Base-by-base conservation (phyloP, 2,329 filamentous ascomycete species). In the Cladosporium austrohemisphaericum region DNA sequence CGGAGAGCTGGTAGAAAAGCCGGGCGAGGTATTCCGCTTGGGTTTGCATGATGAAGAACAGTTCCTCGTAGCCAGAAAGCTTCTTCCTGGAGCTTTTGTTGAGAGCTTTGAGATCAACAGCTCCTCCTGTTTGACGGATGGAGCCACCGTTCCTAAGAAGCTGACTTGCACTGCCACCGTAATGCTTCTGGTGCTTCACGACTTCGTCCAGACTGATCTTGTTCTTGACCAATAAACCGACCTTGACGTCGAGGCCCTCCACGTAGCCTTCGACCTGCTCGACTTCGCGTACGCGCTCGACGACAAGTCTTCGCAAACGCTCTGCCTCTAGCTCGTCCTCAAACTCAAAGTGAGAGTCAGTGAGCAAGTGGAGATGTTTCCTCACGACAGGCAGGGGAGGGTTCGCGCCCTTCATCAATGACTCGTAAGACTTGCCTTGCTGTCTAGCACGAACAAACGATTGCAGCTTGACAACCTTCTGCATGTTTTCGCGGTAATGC, bases 141-240 rank as follows among this genome's bases (percentile, higher is more conserved):
- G 58, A 56, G 13, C 54, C 61, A 6, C 63, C 63, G 11, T 59
- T 57, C 25, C 64, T 55, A 20, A 66, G 53, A 10, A 66, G 57
- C 48, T 65, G 62, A 4, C 57, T 59, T 13, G 64, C 64, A 16
- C 61, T 65, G 2, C 92, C 91, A 49, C 93, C 93, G 61, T 93
- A 96, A 67, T 95, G 94, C 73, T 86, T 92, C 65, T 98, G 93
- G 65, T 97, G 93, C 61, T 90, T 89, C 49, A 98, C 88, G 22
- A 98, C 93, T 70, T 98, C 94, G 64, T 98, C 93, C 3, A 98
- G 78, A 0, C 93, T 97, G 63, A 98, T 98, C 71, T 98, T 98
- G 79, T 98, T 98, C 78, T 97, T 97, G 61, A 98, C 93, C 14
- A 98, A 78, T 3, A 98, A 79, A 1, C 93, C 93, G 66, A 98